Conservation (phyloP, 2,329 filamentous ascomycete species). For the Hypoxylon sp. region DNA sequence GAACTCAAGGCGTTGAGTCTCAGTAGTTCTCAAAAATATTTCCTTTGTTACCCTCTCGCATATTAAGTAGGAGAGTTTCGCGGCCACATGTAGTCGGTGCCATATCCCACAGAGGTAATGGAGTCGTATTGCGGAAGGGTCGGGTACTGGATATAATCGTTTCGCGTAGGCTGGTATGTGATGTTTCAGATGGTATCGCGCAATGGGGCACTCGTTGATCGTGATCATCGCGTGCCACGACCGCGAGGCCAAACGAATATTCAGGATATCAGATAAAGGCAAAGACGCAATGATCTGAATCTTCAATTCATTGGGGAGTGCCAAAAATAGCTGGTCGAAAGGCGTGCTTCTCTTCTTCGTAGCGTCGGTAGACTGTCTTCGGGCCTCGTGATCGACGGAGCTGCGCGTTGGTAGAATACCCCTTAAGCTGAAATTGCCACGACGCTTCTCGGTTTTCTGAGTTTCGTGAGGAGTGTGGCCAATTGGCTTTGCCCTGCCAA, state of each 20-base stretch:
- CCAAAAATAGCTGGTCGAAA: slow-evolving; percentile 68
- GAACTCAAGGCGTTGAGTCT: slow-evolving; percentile 67
- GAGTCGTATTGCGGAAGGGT: slow-evolving; percentile 62
- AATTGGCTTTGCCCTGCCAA: slow-evolving; percentile 52
- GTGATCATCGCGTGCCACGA: slow-evolving; percentile 70
- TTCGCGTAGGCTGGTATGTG: slow-evolving; percentile 71
- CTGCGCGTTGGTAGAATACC: slow-evolving; percentile 49
- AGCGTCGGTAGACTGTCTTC: slow-evolving; percentile 45
- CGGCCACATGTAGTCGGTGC: slow-evolving; percentile 73
- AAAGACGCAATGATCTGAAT: slow-evolving; percentile 71
- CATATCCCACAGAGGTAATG: slow-evolving; percentile 73
- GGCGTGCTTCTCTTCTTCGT: slow-evolving; percentile 53
- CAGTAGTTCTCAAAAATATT: slow-evolving; percentile 70
- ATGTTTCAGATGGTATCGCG: slow-evolving; percentile 69
- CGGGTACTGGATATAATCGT: slow-evolving; percentile 67
- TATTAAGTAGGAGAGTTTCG: slow-evolving; percentile 71
- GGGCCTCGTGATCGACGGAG: slow-evolving; percentile 49
- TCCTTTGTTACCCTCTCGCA: slow-evolving; percentile 74
- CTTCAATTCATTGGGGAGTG: slow-evolving; percentile 71
- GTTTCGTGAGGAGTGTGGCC: slow-evolving; percentile 52
- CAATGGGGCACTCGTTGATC: slow-evolving; percentile 70
- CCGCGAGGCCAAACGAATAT: slow-evolving; percentile 68
- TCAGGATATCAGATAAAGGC: slow-evolving; percentile 70
- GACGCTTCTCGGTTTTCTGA: slow-evolving; percentile 49
- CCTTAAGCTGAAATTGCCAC: slow-evolving; percentile 49